These are phyloP conservation scores for Bombardia bombarda DNA, from an alignment of 495 filamentous ascomycete genomes.

Conservation along the genomic window DNA sequence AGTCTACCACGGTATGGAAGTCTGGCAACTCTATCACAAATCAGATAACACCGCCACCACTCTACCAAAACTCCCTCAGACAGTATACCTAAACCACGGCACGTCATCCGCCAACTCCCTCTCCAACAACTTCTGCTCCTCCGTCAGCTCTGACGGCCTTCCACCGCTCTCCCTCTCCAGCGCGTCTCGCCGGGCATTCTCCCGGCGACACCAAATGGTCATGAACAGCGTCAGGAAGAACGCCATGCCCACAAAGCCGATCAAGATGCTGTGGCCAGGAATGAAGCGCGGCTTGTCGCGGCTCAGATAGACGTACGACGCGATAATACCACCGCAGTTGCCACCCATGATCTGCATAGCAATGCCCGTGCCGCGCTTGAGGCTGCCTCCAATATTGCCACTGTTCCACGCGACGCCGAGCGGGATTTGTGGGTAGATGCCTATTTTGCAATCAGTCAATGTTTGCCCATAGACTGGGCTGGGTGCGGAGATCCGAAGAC, in stretches of 20 bases:
- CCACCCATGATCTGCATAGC: constrained; percentile 73
- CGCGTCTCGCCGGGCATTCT: constrained; percentile 46
- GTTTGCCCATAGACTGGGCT: not conserved
- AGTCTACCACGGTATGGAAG: too few relatives aligned
- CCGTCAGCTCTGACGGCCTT: constrained; percentile 25
- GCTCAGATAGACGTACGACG: constrained; percentile 57
- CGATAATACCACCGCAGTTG: constrained; percentile 63
- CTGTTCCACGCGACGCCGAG: constrained; percentile 71
- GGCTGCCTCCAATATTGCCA: constrained; percentile 65
- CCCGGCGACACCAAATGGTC: constrained; percentile 45
- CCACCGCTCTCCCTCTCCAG: constrained; percentile 8
- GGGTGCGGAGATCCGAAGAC: not conserved
- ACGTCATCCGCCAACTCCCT: constrained; percentile 37
- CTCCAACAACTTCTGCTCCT: constrained; percentile 35
- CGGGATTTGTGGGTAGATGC: constrained; percentile 66
- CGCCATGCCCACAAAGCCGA: constrained; percentile 36
- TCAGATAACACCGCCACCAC: too few relatives aligned
- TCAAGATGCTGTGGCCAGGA: constrained; percentile 49
- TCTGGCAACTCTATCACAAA: too few relatives aligned
- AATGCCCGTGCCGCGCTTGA: constrained; percentile 66
- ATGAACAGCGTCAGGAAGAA: constrained; percentile 47
- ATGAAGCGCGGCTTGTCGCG: constrained; percentile 52
- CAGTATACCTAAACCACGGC: constrained; percentile 43
- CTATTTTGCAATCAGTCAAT: constrained; percentile 17
- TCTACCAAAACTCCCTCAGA: too few relatives aligned